Evolutionary conservation across 2,329 filamentous ascomycete species (phyloP).

Genomic region (Pyrenophora graminea): DNA sequence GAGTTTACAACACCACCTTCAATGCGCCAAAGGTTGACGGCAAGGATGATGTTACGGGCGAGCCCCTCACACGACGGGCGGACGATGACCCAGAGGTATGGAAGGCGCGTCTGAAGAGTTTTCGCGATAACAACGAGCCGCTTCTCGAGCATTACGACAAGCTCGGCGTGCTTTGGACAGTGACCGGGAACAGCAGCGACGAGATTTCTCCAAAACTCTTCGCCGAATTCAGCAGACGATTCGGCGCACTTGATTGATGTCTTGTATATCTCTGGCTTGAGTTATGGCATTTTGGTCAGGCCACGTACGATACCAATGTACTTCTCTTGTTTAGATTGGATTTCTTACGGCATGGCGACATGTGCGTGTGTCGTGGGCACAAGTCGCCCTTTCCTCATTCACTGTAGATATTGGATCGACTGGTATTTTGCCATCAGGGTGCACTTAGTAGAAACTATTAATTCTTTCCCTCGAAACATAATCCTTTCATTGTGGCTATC

Average conservation of each 20-base stretch:
- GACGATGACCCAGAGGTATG: constrained; percentile 91
- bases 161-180: constrained; percentile 82
- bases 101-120: constrained; percentile 76
- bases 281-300: constrained; percentile 9
- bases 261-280: constrained; percentile 1
- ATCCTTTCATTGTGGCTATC: background rate
- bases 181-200: constrained; percentile 86
- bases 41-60: constrained; percentile 87
- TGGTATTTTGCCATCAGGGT: constrained; percentile 6
- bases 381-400: constrained; percentile 19
- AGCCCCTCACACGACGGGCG: constrained; percentile 76
- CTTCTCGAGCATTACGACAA: constrained; percentile 87
- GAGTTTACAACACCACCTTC: constrained; percentile 94
- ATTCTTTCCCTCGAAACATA: background rate
- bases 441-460: constrained; percentile 8
- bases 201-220: constrained; percentile 94
- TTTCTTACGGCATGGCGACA: background rate
- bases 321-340: constrained; percentile 3
- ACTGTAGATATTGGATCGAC: constrained; percentile 22
- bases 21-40: constrained; percentile 81
- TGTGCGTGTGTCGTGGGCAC: constrained; percentile 3
- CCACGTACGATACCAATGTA: constrained; percentile 5
- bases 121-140: constrained; percentile 83
- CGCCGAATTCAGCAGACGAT: constrained; percentile 77
- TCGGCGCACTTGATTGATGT: constrained; percentile 51